phyloP scores from a whole-genome alignment of 805 yeast genomes.

The Ogataea thermomethanolica region DNA sequence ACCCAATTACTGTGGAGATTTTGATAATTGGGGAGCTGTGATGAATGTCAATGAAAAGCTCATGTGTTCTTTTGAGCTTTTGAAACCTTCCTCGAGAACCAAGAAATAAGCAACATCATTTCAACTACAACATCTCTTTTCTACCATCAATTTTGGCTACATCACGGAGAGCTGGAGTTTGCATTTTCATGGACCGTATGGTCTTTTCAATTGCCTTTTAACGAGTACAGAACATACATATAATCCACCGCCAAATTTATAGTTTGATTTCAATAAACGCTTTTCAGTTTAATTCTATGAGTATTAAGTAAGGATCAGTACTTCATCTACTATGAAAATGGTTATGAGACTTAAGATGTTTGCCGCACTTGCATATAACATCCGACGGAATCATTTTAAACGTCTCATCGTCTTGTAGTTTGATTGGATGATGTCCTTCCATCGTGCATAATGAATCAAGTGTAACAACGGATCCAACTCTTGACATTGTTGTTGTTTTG shows the following conservation, averaged over 20 bases:
- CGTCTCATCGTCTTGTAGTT: conserved; percentile 18
- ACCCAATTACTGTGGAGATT: conserved; percentile 82
- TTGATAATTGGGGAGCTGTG: conserved; percentile 76
- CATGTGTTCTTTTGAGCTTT: conserved; percentile 67
- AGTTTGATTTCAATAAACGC: conserved; percentile 8
- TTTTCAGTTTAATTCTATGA: background rate
- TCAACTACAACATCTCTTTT: background rate
- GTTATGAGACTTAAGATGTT: conserved; percentile 16
- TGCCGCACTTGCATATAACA: conserved; percentile 25
- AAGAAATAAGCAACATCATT: conserved; percentile 13
- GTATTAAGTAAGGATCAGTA: background rate
- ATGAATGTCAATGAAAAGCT: conserved; percentile 67
- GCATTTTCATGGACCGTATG: conserved; percentile 2
- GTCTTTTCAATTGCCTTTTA: conserved; percentile 2
- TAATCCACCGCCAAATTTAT: conserved; percentile 7
- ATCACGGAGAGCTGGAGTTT: conserved; percentile 5
- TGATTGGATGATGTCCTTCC: conserved; percentile 24
- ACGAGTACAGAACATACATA: conserved; percentile 3
- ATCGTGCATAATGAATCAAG: conserved; percentile 23
- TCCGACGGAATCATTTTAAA: conserved; percentile 26
- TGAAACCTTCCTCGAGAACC: conserved; percentile 45
- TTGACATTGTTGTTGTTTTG: conserved; percentile 6
- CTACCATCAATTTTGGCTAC: background rate
- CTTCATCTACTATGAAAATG: conserved; percentile 11
- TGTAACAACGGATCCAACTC: conserved; percentile 14